Conservation (phyloP, 768 basidiomycete genomes). For the Podaxis sp. region DNA sequence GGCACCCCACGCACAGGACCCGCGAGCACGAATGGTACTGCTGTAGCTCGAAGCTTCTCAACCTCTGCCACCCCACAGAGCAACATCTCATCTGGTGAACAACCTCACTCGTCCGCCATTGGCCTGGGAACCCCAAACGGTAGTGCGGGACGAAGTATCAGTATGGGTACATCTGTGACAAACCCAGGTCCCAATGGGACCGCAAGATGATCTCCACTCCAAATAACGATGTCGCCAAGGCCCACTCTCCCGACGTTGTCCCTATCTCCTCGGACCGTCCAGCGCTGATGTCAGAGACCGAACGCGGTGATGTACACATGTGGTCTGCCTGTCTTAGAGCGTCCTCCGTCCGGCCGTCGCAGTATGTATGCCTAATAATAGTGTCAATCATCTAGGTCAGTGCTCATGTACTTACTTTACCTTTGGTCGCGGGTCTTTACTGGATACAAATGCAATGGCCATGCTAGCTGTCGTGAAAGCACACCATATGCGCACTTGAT, state of each 20-base stretch:
- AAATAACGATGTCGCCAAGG: not conserved
- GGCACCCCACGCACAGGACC: slow-evolving; percentile 7
- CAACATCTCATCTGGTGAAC: slow-evolving; percentile 5
- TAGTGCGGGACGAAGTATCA: slow-evolving; percentile 7
- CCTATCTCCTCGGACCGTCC: slow-evolving; percentile 15
- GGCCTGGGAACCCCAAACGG: slow-evolving; percentile 11
- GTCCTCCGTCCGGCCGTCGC: slow-evolving; percentile 33
- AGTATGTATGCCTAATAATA: slow-evolving; percentile 37
- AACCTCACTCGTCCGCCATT: slow-evolving; percentile 13
- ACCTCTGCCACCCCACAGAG: slow-evolving; percentile 7
- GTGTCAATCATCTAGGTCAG: not conserved
- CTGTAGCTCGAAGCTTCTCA: slow-evolving; percentile 6
- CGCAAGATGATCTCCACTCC: slow-evolving; percentile 6
- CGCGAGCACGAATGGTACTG: slow-evolving; percentile 4
- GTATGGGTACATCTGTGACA: slow-evolving; percentile 9
- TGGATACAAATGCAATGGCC: slow-evolving; percentile 73
- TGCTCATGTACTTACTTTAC: slow-evolving; percentile 33
- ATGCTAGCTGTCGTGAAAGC: slow-evolving; percentile 83
- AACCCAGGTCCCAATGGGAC: slow-evolving; percentile 13
- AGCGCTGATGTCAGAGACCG: slow-evolving; percentile 1
- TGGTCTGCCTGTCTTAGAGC: slow-evolving; percentile 26
- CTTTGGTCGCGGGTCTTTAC: slow-evolving; percentile 53
- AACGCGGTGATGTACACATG: slow-evolving; percentile 61
- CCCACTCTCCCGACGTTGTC: slow-evolving; percentile 10
- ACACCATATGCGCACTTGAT: slow-evolving; percentile 72